These are phyloP conservation scores for Trichocomaceae sp. DNA, from an alignment of 2,329 filamentous ascomycete genomes.

Conservation along the genomic window DNA sequence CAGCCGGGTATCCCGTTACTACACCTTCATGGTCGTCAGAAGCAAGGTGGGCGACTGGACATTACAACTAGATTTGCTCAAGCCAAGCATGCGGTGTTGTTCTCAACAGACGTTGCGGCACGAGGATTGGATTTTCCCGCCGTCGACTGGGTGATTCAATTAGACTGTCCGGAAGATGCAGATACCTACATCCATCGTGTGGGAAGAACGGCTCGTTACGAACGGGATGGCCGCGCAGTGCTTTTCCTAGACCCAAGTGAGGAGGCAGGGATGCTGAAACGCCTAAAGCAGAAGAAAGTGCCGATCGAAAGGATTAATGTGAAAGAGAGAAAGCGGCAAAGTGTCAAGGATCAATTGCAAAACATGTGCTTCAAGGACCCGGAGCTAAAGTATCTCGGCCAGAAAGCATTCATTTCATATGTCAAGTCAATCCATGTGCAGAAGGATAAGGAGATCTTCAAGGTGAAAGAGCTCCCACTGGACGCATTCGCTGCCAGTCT, in stretches of 20 bases:
- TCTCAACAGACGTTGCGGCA: slow-evolving; percentile 92
- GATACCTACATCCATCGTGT: slow-evolving; percentile 98
- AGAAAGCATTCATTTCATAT: slow-evolving; percentile 93
- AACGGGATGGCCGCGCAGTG: slow-evolving; percentile 78
- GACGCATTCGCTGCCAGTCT: slow-evolving; percentile 80
- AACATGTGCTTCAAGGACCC: slow-evolving; percentile 95
- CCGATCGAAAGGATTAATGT: slow-evolving; percentile 81
- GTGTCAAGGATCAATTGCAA: slow-evolving; percentile 76
- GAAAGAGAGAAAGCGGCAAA: slow-evolving; percentile 80
- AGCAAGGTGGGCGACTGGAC: slow-evolving; percentile 79
- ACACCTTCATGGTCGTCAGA: slow-evolving; percentile 89
- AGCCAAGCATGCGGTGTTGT: slow-evolving; percentile 77
- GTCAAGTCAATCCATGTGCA: slow-evolving; percentile 78
- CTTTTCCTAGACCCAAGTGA: slow-evolving; percentile 89
- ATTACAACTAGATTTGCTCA: slow-evolving; percentile 78
- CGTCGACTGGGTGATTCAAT: slow-evolving; percentile 97
- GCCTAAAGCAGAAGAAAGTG: slow-evolving; percentile 82
- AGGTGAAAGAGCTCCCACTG: slow-evolving; percentile 72
- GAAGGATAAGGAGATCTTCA: slow-evolving; percentile 86
- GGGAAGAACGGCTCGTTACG: slow-evolving; percentile 87
- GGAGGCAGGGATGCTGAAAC: slow-evolving; percentile 81
- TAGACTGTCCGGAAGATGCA: slow-evolving; percentile 93
- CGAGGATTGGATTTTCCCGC: slow-evolving; percentile 92
- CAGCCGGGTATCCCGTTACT: slow-evolving; percentile 90
- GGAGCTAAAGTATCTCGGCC: slow-evolving; percentile 86